Percentiles rank a stretch among this genome's conserved stretches.
These are phyloP conservation scores for Raffaelea arxii DNA, from an alignment of 2,329 filamentous ascomycete genomes.

Conservation along the genomic window DNA sequence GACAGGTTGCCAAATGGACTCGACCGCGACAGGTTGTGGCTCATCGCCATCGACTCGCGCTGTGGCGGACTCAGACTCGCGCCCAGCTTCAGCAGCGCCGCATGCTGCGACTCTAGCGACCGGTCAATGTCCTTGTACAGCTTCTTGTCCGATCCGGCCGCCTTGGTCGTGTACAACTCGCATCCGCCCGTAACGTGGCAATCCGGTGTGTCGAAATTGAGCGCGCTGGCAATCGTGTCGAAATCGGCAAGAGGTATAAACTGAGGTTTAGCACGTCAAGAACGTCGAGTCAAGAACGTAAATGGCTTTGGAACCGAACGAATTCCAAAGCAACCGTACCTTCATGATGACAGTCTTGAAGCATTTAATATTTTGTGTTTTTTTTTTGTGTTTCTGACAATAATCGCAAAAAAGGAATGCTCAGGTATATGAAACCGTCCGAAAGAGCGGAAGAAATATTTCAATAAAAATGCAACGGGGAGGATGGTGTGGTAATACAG, in stretches of 20 bases:
- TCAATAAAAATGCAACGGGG: too few relatives aligned
- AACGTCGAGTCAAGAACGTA: background rate
- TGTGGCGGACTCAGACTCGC: conserved; percentile 80
- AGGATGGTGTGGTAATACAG: too few relatives aligned
- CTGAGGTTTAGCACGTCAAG: conserved; percentile 32
- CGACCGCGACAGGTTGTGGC: conserved; percentile 68
- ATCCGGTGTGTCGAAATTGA: conserved; percentile 93
- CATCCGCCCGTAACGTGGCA: conserved; percentile 88
- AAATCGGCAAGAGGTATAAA: conserved; percentile 87
- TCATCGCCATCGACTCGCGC: conserved; percentile 56
- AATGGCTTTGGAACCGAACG: too few relatives aligned
- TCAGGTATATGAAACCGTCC: too few relatives aligned
- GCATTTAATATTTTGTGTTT: too few relatives aligned
- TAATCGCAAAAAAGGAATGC: too few relatives aligned
- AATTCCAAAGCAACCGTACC: background rate
- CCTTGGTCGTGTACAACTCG: conserved; percentile 96
- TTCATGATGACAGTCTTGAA: conserved; percentile 2
- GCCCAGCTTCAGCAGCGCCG: conserved; percentile 75
- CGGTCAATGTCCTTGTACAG: conserved; percentile 92
- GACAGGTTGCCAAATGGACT: conserved; percentile 89
- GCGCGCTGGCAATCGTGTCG: conserved; percentile 80
- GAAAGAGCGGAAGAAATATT: too few relatives aligned
- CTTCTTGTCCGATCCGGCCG: conserved; percentile 91
- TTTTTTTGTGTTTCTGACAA: too few relatives aligned
- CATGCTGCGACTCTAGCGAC: conserved; percentile 84